A percentile compares a stretch with the other conserved stretches of the same genome.
phyloP scores from a whole-genome alignment of 2,329 filamentous ascomycete species.

The Fusarium clavum region DNA sequence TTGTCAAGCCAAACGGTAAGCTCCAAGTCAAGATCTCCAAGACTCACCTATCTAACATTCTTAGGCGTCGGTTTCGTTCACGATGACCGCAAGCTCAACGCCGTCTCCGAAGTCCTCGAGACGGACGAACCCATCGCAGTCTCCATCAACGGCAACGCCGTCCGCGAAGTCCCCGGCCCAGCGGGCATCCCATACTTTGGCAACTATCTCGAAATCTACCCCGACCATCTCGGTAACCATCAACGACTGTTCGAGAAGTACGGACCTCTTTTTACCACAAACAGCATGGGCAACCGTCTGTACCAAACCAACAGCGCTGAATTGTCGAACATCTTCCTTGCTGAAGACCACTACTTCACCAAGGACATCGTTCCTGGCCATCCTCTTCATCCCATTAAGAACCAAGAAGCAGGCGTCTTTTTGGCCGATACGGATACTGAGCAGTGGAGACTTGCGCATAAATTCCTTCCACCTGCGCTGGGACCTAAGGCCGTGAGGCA shows the following conservation, averaged over 20 bases:
- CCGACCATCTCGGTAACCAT: conserved; percentile 68
- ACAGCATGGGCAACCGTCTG: conserved; percentile 60
- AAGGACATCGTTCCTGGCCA: conserved; percentile 64
- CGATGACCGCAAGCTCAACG: conserved; percentile 42
- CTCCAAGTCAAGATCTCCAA: fast-evolving
- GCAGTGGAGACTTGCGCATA: conserved; percentile 65
- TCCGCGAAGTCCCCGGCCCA: conserved; percentile 64
- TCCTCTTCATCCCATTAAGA: conserved; percentile 58
- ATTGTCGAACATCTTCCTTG: conserved; percentile 58
- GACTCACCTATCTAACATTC: background rate
- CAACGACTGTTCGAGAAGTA: conserved; percentile 65
- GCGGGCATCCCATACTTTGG: conserved; percentile 60
- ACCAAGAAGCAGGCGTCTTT: conserved; percentile 57
- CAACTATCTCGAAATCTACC: conserved; percentile 66
- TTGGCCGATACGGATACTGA: conserved; percentile 62
- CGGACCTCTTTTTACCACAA: conserved; percentile 63
- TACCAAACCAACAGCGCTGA: conserved; percentile 64
- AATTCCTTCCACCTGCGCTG: conserved; percentile 70
- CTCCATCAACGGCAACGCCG: conserved; percentile 60
- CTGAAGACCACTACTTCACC: conserved; percentile 64
- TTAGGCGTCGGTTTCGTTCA: conserved; percentile 54
- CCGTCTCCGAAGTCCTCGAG: conserved; percentile 51
- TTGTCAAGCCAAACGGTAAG: conserved; percentile 56
- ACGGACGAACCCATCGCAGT: conserved; percentile 52
- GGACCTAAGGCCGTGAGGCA: conserved; percentile 70